Evolutionary conservation across 2,329 filamentous ascomycete species (phyloP).

Genomic region (Decorospora gaudefroyi): DNA sequence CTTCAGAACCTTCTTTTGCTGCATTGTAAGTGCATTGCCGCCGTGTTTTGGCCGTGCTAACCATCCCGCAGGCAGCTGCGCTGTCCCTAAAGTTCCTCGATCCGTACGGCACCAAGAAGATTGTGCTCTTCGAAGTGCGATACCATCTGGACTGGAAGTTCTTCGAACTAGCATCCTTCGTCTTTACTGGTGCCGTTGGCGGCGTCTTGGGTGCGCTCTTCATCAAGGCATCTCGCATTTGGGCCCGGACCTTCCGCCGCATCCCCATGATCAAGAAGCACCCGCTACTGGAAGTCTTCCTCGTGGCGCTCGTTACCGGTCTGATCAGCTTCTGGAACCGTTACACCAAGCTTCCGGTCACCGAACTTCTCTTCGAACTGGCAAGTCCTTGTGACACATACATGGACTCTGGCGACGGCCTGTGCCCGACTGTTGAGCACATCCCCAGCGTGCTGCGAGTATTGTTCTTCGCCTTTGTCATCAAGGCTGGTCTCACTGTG

Average conservation of each 20-base stretch:
- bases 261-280: slow-evolving; percentile 78
- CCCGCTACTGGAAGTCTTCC: slow-evolving; percentile 82
- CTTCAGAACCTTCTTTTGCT: slow-evolving; percentile 97
- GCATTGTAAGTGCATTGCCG: slow-evolving; percentile 64
- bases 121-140: slow-evolving; percentile 93
- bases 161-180: slow-evolving; percentile 85
- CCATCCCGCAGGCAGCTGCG: slow-evolving; percentile 62
- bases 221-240: slow-evolving; percentile 90
- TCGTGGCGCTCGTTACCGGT: slow-evolving; percentile 85
- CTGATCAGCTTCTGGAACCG: slow-evolving; percentile 91
- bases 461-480: slow-evolving; percentile 76
- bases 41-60: slow-evolving; percentile 18
- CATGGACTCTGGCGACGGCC: slow-evolving; percentile 67
- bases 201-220: slow-evolving; percentile 87
- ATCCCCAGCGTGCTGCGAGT: slow-evolving; percentile 78
- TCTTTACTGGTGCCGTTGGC: slow-evolving; percentile 82
- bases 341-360: slow-evolving; percentile 85
- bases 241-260: slow-evolving; percentile 86
- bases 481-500: slow-evolving; percentile 86
- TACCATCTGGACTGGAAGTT: slow-evolving; percentile 91
- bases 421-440: slow-evolving; percentile 76
- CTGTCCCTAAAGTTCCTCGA: slow-evolving; percentile 93
- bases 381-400: slow-evolving; percentile 83
- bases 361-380: slow-evolving; percentile 86
- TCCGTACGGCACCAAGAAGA: slow-evolving; percentile 93